These are phyloP conservation scores for Cladophialophora chaetospira DNA, from an alignment of 2,329 filamentous ascomycete species.

Conservation along the genomic window DNA sequence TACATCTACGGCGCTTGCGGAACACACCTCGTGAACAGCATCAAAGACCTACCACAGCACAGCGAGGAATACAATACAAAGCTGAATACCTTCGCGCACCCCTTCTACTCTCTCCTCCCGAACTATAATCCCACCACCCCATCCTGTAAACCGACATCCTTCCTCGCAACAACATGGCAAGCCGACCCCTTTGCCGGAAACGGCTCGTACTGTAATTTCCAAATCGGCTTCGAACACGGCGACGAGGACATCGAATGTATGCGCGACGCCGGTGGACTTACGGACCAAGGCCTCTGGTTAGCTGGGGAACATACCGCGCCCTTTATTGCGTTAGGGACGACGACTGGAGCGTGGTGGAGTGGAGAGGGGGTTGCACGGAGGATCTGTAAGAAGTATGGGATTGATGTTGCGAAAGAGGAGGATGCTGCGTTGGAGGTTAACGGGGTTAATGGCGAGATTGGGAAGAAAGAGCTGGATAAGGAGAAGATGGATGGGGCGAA, in stretches of 20 bases:
- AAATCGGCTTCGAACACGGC: slow-evolving; percentile 69
- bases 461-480: slow-evolving; percentile 15
- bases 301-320: slow-evolving; percentile 90
- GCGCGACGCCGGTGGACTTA: slow-evolving; percentile 49
- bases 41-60: slow-evolving; percentile 38
- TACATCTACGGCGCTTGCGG: slow-evolving; percentile 55
- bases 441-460: not conserved
- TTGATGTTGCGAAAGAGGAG: slow-evolving; percentile 13
- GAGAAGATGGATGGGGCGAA: slow-evolving; percentile 20
- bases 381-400: slow-evolving; percentile 33
- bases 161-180: slow-evolving; percentile 75
- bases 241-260: slow-evolving; percentile 70
- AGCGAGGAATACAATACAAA: slow-evolving; percentile 55
- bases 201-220: slow-evolving; percentile 85
- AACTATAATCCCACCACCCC: slow-evolving; percentile 59
- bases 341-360: slow-evolving; percentile 89
- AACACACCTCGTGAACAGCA: slow-evolving; percentile 36
- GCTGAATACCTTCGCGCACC: slow-evolving; percentile 68
- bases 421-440: not conserved
- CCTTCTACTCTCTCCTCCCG: slow-evolving; percentile 76
- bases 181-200: slow-evolving; percentile 76
- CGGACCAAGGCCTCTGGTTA: slow-evolving; percentile 69
- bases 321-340: slow-evolving; percentile 84
- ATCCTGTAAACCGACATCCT: slow-evolving; percentile 63
- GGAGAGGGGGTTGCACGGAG: slow-evolving; percentile 74